Conservation (phyloP, 2,329 filamentous ascomycete species). For the Colletotrichum aenigma region DNA sequence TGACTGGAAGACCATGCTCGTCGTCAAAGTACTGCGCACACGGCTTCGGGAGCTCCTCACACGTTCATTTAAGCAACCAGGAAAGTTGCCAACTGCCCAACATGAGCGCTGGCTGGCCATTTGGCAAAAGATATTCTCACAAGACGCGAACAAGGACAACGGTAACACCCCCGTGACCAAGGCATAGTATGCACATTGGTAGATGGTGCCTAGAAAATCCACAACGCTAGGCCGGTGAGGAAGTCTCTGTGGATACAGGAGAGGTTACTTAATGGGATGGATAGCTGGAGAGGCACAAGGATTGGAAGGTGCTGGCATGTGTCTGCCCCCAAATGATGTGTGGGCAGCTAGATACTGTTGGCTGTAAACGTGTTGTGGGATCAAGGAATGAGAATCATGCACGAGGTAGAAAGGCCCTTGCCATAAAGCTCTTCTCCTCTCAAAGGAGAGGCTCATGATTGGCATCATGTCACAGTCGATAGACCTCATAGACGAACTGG, state of each 20-base stretch:
- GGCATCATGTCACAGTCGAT: neutral
- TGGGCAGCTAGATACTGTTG: neutral
- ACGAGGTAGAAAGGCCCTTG: neutral
- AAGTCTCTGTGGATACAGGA: neutral
- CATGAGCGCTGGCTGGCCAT: slow-evolving; percentile 77
- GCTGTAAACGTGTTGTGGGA: neutral
- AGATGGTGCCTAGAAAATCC: neutral
- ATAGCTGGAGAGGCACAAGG: neutral
- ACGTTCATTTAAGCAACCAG: slow-evolving; percentile 70
- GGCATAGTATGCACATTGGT: slow-evolving; percentile 20
- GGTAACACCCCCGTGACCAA: slow-evolving; percentile 29
- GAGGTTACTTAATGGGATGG: neutral
- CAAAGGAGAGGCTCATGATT: neutral
- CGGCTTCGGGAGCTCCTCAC: slow-evolving; percentile 78
- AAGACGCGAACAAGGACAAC: slow-evolving; percentile 46
- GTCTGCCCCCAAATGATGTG: neutral
- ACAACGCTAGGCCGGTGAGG: neutral
- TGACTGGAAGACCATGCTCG: slow-evolving; percentile 90
- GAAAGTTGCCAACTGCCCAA: slow-evolving; percentile 65
- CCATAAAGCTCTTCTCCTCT: neutral
- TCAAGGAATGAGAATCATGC: neutral
- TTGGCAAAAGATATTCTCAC: slow-evolving; percentile 73
- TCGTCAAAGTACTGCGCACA: slow-evolving; percentile 79
- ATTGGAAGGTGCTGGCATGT: neutral
- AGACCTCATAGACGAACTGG: neutral